Conservation (phyloP, 208 protist species). For the Plasmodiophora brassicae region DNA sequence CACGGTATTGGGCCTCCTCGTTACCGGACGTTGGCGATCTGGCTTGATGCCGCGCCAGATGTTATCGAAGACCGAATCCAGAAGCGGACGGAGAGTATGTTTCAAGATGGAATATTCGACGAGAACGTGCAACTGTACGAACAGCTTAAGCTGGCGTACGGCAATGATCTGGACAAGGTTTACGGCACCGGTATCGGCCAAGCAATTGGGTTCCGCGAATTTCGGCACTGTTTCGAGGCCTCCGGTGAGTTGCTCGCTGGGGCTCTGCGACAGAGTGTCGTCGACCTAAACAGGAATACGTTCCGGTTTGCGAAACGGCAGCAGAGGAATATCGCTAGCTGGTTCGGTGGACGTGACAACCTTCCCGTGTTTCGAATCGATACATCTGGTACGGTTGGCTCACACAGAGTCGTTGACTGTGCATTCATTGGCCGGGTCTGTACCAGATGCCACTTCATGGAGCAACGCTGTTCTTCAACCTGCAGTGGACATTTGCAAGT, state of each 20-base stretch:
- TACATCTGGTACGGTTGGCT: not conserved
- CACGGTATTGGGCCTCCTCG: not conserved
- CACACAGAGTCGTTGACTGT: not conserved
- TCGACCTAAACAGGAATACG: not conserved
- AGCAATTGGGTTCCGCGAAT: conserved; percentile 20
- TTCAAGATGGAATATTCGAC: not conserved
- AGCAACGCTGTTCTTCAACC: not conserved
- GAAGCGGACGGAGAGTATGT: not conserved
- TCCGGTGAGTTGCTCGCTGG: not conserved
- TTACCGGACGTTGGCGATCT: not conserved
- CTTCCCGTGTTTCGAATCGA: not conserved
- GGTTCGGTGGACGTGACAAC: not conserved
- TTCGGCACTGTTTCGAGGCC: not conserved
- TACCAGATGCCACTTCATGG: not conserved
- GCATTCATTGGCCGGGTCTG: not conserved
- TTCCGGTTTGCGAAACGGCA: not conserved
- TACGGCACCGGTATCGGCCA: not conserved
- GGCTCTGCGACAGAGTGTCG: not conserved
- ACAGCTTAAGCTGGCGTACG: too few relatives aligned
- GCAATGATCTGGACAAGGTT: too few relatives aligned
- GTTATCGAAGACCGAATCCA: not conserved
- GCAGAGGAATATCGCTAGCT: not conserved
- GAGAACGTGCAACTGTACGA: not conserved
- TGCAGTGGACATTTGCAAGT: not conserved
- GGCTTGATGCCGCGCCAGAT: not conserved